Evolutionary conservation across 495 filamentous ascomycete species (phyloP).

Genomic region (Neurospora cerealis): DNA sequence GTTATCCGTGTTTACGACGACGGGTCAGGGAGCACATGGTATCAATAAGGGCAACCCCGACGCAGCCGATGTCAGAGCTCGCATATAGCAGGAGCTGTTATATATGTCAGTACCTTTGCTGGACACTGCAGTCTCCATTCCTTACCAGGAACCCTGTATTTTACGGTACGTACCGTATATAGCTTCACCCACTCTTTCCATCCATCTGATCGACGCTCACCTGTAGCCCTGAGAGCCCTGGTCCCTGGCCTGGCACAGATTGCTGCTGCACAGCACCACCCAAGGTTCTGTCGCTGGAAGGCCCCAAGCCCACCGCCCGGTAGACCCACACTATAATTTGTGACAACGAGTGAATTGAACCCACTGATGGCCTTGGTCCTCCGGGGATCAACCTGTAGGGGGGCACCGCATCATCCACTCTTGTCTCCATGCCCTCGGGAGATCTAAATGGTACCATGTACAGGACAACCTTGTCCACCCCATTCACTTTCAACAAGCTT

Average conservation of each 20-base stretch:
- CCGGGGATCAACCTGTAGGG: slow-evolving; percentile 38
- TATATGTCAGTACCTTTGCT: slow-evolving; percentile 22
- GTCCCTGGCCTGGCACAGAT: slow-evolving; percentile 37
- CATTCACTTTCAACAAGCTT: slow-evolving; percentile 27
- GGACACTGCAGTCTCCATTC: background rate
- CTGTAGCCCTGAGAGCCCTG: slow-evolving; percentile 24
- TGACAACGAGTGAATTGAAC: slow-evolving; percentile 22
- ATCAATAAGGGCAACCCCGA: slow-evolving; percentile 27
- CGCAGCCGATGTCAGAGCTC: slow-evolving; percentile 31
- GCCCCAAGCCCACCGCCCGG: slow-evolving; percentile 14
- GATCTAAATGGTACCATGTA: slow-evolving; percentile 40
- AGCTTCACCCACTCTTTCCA: slow-evolving; percentile 27
- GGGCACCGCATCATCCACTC: slow-evolving; percentile 39
- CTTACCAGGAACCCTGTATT: slow-evolving; percentile 10
- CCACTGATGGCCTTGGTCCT: slow-evolving; percentile 24
- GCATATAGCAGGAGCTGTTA: slow-evolving; percentile 39
- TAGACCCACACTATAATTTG: slow-evolving; percentile 40
- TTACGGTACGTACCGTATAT: slow-evolving; percentile 5
- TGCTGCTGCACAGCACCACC: slow-evolving; percentile 8
- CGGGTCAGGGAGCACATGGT: slow-evolving; percentile 14
- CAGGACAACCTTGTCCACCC: slow-evolving; percentile 24
- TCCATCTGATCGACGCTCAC: slow-evolving; percentile 34
- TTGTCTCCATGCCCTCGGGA: slow-evolving; percentile 28
- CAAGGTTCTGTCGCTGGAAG: slow-evolving; percentile 6
- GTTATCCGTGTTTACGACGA: slow-evolving; percentile 16